phyloP scores from a whole-genome alignment of 768 basidiomycete genomes.

The Nidularia pulvinata region DNA sequence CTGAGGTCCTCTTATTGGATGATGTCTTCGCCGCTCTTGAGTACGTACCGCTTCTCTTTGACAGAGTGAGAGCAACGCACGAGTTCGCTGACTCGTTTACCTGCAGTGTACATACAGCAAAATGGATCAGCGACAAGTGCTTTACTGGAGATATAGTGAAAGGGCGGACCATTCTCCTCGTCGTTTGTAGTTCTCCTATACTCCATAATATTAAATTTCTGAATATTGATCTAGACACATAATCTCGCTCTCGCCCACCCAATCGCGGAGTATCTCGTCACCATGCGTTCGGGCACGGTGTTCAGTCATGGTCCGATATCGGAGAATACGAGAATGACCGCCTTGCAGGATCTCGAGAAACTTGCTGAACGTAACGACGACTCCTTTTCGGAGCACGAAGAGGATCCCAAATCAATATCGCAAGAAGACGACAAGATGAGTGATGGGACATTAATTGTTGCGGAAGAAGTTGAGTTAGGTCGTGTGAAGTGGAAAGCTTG shows the following conservation, averaged over 20 bases:
- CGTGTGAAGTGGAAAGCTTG: slow-evolving; percentile 53
- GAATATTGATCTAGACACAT: slow-evolving; percentile 14
- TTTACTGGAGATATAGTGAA: slow-evolving; percentile 73
- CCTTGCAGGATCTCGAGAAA: too few species aligned
- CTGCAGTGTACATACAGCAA: slow-evolving; percentile 65
- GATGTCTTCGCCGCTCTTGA: slow-evolving; percentile 71
- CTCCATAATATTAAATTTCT: background rate
- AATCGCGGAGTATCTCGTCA: slow-evolving; percentile 1
- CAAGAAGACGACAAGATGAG: background rate
- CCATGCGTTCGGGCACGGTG: too few species aligned
- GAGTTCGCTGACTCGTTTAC: background rate
- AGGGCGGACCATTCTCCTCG: slow-evolving; percentile 78
- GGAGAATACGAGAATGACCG: too few species aligned
- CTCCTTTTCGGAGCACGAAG: background rate
- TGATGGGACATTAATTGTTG: slow-evolving; percentile 58
- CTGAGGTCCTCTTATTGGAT: slow-evolving; percentile 67
- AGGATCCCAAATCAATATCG: background rate
- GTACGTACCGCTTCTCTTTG: slow-evolving; percentile 12
- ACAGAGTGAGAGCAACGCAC: too few species aligned
- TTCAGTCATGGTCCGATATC: too few species aligned
- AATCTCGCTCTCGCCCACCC: slow-evolving; percentile 7
- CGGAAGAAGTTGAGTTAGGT: slow-evolving; percentile 62
- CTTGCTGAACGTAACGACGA: too few species aligned
- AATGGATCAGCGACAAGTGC: slow-evolving; percentile 76
- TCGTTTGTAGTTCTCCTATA: slow-evolving; percentile 34